A percentile compares a stretch with the other conserved stretches of the same genome.
phyloP scores from a whole-genome alignment of 2,329 filamentous ascomycete genomes.

The Aulographum hederae region DNA sequence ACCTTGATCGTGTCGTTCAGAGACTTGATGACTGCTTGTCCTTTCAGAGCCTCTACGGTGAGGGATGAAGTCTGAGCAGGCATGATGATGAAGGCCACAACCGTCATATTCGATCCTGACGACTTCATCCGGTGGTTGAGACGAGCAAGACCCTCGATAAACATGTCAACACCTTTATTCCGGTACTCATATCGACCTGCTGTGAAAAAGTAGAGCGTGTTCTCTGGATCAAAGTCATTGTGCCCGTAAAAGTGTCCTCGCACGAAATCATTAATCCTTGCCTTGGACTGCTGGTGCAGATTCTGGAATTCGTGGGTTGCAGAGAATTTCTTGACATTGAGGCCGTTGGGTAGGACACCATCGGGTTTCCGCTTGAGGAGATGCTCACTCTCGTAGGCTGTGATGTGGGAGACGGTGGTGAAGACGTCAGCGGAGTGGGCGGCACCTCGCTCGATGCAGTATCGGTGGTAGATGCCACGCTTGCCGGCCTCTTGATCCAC shows the following conservation, averaged over 20 bases:
- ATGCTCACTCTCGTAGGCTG: slow-evolving; percentile 95
- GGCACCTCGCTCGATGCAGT: slow-evolving; percentile 91
- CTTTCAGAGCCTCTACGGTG: slow-evolving; percentile 88
- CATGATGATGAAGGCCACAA: slow-evolving; percentile 98
- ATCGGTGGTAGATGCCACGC: slow-evolving; percentile 94
- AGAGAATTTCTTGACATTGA: slow-evolving; percentile 97
- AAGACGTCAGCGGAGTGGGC: slow-evolving; percentile 91
- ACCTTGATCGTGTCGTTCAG: slow-evolving; percentile 81
- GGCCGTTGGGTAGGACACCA: slow-evolving; percentile 84
- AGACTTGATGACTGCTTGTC: slow-evolving; percentile 94
- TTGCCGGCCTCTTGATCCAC: slow-evolving; percentile 94
- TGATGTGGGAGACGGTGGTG: slow-evolving; percentile 97
- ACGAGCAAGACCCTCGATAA: slow-evolving; percentile 87
- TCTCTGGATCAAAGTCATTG: slow-evolving; percentile 91
- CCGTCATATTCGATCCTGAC: slow-evolving; percentile 72
- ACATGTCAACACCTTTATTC: slow-evolving; percentile 99
- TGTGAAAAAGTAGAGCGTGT: slow-evolving; percentile 96
- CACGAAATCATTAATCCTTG: slow-evolving; percentile 96
- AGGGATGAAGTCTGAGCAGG: slow-evolving; percentile 89
- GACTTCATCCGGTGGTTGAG: slow-evolving; percentile 85
- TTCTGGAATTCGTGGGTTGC: slow-evolving; percentile 99
- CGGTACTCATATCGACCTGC: slow-evolving; percentile 93
- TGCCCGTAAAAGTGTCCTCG: slow-evolving; percentile 97
- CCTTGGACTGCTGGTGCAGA: slow-evolving; percentile 85
- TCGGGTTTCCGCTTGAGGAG: slow-evolving; percentile 94